Evolutionary conservation across 2,329 filamentous ascomycete genomes (phyloP), one percentile per base, ranked within the genome.

Genomic region (Alternaria consortialis): DNA sequence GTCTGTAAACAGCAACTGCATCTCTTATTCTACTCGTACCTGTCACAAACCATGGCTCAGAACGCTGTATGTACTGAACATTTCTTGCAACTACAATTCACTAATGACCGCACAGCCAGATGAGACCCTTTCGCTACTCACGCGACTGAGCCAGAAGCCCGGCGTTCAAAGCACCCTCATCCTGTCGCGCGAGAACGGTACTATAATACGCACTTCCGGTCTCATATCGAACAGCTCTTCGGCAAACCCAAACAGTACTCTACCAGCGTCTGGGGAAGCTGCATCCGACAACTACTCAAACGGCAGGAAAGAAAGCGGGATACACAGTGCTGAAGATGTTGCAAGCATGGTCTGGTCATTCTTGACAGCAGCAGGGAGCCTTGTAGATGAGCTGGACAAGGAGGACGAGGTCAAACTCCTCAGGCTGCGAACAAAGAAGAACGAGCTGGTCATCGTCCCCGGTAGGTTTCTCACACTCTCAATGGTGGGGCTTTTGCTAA

Each of bases 391-490:
- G 62, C 81, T 94, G 70, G 91, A 94, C 73, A 84, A 85, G 32
- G 90, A 93, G 81, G 92, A 95, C 71, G 91, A 94, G 74, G 80
- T 94, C 64, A 93, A 90, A 79, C 82, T 95, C 48, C 79, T 95
- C 53, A 85, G 91, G 64, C 76, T 96, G 66, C 86, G 92, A 66
- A 94, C 91, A n/a, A 93, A 89, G 82, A 93, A 91, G 78, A 91
- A 93, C 70, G 92, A 96, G 78, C 81, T 95, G 64, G 90, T 95
- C 60, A 92, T 95, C 72, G 90, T 94, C 20, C 91, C 91, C 54
- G 83, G 83, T 84, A 75, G 47, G 77, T 59, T 31, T 25, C 43
- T 12, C 8, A 32, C 6, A 20, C 25, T 15, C 37, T 23, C n/a
- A 31, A 8, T 29, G 39, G 15, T 31, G 12, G 23, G 40, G 17